Base-by-base conservation (phyloP, 345 rosid species). In the Eucalyptus sideroxylon region DNA sequence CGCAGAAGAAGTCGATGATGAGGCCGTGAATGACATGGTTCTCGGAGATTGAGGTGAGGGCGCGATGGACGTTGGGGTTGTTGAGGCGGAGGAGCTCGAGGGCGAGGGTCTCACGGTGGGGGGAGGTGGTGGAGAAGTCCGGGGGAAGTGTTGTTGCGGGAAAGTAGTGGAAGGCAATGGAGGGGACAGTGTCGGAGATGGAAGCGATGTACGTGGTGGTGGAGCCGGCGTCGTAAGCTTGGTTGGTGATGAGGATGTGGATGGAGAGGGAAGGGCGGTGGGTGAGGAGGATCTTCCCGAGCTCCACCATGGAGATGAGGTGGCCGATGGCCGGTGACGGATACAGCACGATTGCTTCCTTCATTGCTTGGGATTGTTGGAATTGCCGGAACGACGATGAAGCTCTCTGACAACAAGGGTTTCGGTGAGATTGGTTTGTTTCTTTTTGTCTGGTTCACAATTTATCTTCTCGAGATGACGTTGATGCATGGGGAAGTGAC, bases 281-380 rank as follows among this genome's bases (percentile, higher is more conserved):
- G 89, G 92, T 56, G 89, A 94, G 91, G 37, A 97, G 86, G 87
- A 93, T 89, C 83, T 95, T 95, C 50, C 94, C 95, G 4, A 96
- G 92, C 92, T 97, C 99, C 72, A 97, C 95, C 97, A 95, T 94
- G 87, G 98, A 93, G 10, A 93, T 91, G 50, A 96, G 88, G 93
- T 95, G 99, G 50, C 98, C 95, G 21, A 95, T 94, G 26, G 93
- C 93, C 59, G 98, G 95, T 9, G 95, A 62, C n/a, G 98, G 97
- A 88, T 94, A 95, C 34, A 97, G 88, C 77, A 95, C 95, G 31
- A 97, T 62, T 11, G 96, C 94, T 24, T 93, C 91, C 86, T 89
- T 42, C 87, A 86, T 86, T 90, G 50, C 9, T 93, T 23, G 31
- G 93, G 90, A 50, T 42, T 87, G 14, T 91, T 88, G 59, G 83